A percentile compares a stretch with the other conserved stretches of the same genome.
Evolutionary conservation across 2,329 filamentous ascomycete species (phyloP).

Genomic region (Iodosphaeria phyllophila): DNA sequence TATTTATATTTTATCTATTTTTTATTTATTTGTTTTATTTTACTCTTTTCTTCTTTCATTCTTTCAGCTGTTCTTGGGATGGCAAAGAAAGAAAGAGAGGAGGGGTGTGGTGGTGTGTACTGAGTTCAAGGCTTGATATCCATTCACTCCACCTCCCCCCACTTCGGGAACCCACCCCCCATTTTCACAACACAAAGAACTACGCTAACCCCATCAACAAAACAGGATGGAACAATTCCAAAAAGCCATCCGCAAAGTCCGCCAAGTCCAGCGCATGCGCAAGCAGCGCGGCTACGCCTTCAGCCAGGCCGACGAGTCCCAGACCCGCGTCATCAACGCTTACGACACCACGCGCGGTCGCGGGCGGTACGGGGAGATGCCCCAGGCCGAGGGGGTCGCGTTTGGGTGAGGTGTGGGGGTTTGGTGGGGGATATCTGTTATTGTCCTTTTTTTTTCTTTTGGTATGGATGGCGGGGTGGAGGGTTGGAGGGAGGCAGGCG

Average conservation of each 20-base stretch:
- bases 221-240: slow-evolving; percentile 96
- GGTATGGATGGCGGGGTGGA: neutral
- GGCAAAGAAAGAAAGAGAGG: too few relatives aligned
- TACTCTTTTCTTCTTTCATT: too few relatives aligned
- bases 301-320: slow-evolving; percentile 90
- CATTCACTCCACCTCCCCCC: neutral
- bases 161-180: neutral
- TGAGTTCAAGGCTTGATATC: neutral
- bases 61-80: too few relatives aligned
- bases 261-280: slow-evolving; percentile 96
- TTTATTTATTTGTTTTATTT: too few relatives aligned
- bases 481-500: neutral
- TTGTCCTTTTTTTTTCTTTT: neutral
- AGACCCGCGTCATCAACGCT: slow-evolving; percentile 85
- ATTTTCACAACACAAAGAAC: slow-evolving; percentile 1
- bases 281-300: slow-evolving; percentile 98
- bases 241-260: slow-evolving; percentile 95
- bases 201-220: slow-evolving; percentile 8
- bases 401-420: too few relatives aligned
- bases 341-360: slow-evolving; percentile 91
- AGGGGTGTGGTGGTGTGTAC: too few relatives aligned
- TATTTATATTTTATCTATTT: too few relatives aligned
- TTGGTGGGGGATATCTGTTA: too few relatives aligned
- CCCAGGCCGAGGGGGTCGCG: slow-evolving; percentile 15
- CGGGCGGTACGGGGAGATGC: slow-evolving; percentile 93